Evolutionary conservation across 768 basidiomycete genomes (phyloP).

Genomic region (Trametes punicea): DNA sequence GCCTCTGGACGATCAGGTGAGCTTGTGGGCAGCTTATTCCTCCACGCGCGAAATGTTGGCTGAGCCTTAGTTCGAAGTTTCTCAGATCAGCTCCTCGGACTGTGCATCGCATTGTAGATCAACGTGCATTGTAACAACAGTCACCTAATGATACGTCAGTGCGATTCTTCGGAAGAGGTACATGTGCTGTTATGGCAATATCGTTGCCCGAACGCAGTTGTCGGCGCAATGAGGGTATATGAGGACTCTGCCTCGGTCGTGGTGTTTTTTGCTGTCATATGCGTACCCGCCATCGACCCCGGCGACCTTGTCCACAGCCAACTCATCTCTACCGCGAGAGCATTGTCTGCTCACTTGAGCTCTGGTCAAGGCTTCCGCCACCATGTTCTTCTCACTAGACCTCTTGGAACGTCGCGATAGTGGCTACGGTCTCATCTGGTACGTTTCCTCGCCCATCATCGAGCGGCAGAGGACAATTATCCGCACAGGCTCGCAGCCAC

Average conservation of each 20-base stretch:
- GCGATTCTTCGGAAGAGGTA: background rate
- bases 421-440: constrained; percentile 90
- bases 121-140: background rate
- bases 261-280: no score
- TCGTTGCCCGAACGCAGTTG: background rate
- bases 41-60: background rate
- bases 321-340: no score
- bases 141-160: background rate
- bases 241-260: no score
- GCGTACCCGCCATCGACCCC: background rate
- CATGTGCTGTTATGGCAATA: background rate
- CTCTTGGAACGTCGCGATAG: constrained; percentile 78
- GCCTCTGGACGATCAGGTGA: background rate
- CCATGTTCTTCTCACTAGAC: constrained; percentile 84
- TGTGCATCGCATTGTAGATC: background rate
- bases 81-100: background rate
- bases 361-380: background rate
- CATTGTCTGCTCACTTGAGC: no score
- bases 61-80: background rate
- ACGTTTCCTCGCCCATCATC: constrained; percentile 8
- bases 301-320: background rate
- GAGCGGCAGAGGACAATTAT: background rate
- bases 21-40: background rate
- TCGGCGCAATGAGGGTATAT: no score
- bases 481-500: constrained; percentile 81